Conservation (phyloP, 345 rosid genomes). For the Acer saccharum region DNA sequence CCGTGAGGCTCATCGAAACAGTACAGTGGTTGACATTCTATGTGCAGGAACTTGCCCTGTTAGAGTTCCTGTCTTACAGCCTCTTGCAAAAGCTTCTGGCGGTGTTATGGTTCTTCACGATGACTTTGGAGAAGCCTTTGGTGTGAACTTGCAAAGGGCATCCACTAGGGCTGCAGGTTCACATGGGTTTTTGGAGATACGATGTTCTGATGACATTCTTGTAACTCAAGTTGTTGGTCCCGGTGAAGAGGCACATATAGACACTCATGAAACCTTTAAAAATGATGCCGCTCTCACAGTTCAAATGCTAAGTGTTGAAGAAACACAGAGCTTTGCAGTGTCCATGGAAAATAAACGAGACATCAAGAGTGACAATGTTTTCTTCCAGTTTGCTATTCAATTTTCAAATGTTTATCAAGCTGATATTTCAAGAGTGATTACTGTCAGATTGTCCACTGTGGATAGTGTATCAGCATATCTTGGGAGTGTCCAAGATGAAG, state of each 20-base stretch:
- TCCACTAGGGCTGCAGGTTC: constrained; percentile 83
- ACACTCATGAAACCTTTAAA: constrained; percentile 71
- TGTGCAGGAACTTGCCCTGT: constrained; percentile 99
- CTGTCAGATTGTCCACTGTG: constrained; percentile 78
- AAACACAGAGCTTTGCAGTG: constrained; percentile 87
- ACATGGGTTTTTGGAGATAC: constrained; percentile 84
- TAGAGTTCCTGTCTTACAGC: constrained; percentile 84
- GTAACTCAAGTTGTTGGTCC: constrained; percentile 96
- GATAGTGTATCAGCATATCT: constrained; percentile 88
- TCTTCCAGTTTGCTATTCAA: constrained; percentile 82
- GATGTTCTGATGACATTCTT: constrained; percentile 91
- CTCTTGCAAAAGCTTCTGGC: constrained; percentile 92
- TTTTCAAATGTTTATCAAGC: constrained; percentile 86
- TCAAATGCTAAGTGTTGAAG: constrained; percentile 91
- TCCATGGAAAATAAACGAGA: constrained; percentile 88
- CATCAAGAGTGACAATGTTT: constrained; percentile 66
- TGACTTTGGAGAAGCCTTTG: constrained; percentile 99
- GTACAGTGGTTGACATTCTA: constrained; percentile 84
- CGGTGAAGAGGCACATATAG: constrained; percentile 89
- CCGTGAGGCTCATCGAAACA: constrained; percentile 67
- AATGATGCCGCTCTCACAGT: constrained; percentile 63
- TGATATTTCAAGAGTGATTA: constrained; percentile 82
- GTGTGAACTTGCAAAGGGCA: constrained; percentile 95
- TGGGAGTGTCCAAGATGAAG: constrained; percentile 82
- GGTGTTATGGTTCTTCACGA: constrained; percentile 96